Conservation (phyloP, 2,329 filamentous ascomycete genomes). For the Fusarium neocosmosporiellum region DNA sequence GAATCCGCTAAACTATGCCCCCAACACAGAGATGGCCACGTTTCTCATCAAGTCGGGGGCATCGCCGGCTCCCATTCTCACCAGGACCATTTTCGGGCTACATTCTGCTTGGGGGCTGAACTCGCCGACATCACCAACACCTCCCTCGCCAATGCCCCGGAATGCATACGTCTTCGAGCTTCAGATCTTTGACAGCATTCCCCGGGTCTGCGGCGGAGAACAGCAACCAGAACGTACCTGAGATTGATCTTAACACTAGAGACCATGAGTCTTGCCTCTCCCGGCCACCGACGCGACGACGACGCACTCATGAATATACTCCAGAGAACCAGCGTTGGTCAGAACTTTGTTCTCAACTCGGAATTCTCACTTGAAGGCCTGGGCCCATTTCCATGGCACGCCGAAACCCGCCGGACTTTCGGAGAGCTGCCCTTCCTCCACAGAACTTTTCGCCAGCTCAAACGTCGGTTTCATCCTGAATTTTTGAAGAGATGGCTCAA, state of each 20-base stretch:
- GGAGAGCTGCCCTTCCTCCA: neutral
- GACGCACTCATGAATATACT: neutral
- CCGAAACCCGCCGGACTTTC: neutral
- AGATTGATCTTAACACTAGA: neutral
- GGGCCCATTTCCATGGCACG: neutral
- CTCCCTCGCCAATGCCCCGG: neutral
- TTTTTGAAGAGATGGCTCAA: constrained; percentile 5
- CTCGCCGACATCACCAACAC: neutral
- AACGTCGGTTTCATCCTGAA: neutral
- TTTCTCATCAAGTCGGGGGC: neutral
- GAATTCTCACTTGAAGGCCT: neutral
- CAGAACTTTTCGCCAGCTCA: neutral
- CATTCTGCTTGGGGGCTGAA: accelerated
- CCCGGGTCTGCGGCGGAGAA: no score
- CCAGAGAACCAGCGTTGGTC: neutral
- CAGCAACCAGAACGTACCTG: no score
- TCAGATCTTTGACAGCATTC: no score
- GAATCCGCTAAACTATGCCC: neutral
- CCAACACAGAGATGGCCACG: neutral
- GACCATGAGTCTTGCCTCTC: neutral
- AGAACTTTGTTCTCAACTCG: neutral
- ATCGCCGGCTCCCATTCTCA: neutral
- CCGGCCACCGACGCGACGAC: neutral
- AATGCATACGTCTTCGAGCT: neutral
- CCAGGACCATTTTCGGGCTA: neutral